Base-by-base conservation (phyloP, 805 yeast species). In the Tetrapisispora pingtungensis region DNA sequence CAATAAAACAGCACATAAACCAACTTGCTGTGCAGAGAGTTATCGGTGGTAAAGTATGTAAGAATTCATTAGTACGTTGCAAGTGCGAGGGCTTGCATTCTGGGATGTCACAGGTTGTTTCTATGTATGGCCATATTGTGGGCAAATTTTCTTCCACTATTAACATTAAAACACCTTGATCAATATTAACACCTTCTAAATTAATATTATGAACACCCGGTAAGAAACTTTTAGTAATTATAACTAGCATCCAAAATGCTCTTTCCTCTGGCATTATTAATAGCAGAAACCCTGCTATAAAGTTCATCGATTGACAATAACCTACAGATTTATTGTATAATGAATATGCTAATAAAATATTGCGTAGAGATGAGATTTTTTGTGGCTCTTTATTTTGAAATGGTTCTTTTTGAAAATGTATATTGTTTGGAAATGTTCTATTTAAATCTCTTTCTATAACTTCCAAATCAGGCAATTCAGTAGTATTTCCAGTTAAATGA, bases 1-100 rank as follows among this genome's bases (percentile, higher is more conserved):
- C 96, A 33, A 93, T 87, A 64, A 84, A 93, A 15, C 86, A 76
- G 54, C 96, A 84, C 97, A 93, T 90, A 60, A 93, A 93, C 98
- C 98, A 93, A 45, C 95, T 80, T 0, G 97, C 89, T 0, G 97
- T 90, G 49, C 95, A 90, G 36, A 93, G 71, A 1, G 96, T 84
- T 6, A 93, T 76, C 2, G 97, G 95, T 1, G 98, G 97, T 36
- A 89, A 65, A 52, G 81, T 80, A 13, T 77, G 71, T 33, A 90
- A 69, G 46, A 83, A 78, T 54, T 74, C 71, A 27, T 66, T 56
- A 4, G 44, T 42, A 15, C 44, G 36, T 22, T 15, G 28, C 22
- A 42, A 36, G 22, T 42, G 30, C 1, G 32, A 13, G 12, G 44
- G 44, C 17, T 22, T 28, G 3, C 4, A 26, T 20, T 5, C 15